Conservation (phyloP, 2,329 filamentous ascomycete genomes). For the Aureobasidium lini region DNA sequence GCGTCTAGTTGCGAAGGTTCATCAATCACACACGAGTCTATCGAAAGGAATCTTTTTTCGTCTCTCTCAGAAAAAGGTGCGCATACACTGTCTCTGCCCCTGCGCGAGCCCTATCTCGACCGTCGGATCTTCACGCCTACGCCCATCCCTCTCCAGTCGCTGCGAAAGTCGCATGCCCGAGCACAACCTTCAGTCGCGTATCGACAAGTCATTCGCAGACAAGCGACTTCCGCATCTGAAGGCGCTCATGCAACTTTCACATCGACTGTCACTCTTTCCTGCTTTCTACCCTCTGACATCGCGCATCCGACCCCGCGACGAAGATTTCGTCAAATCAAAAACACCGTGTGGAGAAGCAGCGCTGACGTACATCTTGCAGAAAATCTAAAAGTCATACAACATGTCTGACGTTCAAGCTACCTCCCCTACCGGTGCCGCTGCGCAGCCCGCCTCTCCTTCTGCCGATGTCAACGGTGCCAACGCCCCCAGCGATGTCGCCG, state of each 20-base stretch:
- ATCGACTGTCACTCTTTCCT: not conserved
- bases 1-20: slow-evolving; percentile 14
- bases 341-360: not conserved
- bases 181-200: not conserved
- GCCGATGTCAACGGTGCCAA: slow-evolving; percentile 52
- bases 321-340: not conserved
- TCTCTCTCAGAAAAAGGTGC: slow-evolving; percentile 10
- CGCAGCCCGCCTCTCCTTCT: slow-evolving; percentile 62
- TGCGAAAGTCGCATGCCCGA: not conserved
- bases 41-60: slow-evolving; percentile 9
- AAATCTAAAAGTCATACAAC: slow-evolving; percentile 17
- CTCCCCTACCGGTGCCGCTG: slow-evolving; percentile 60
- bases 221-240: not conserved
- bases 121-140: not conserved
- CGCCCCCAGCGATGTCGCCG: slow-evolving; percentile 38
- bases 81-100: slow-evolving; percentile 5
- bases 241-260: not conserved
- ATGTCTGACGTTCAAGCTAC: slow-evolving; percentile 39
- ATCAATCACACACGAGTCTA: slow-evolving; percentile 10
- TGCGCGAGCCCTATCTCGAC: not conserved
- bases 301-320: not conserved
- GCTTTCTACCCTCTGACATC: not conserved
- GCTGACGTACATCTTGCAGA: slow-evolving; percentile 15
- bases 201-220: not conserved
- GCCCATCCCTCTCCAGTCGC: not conserved